Conservation (phyloP, 1,284 basidiomycete species). For the Exobasidium cylindrosporum region DNA sequence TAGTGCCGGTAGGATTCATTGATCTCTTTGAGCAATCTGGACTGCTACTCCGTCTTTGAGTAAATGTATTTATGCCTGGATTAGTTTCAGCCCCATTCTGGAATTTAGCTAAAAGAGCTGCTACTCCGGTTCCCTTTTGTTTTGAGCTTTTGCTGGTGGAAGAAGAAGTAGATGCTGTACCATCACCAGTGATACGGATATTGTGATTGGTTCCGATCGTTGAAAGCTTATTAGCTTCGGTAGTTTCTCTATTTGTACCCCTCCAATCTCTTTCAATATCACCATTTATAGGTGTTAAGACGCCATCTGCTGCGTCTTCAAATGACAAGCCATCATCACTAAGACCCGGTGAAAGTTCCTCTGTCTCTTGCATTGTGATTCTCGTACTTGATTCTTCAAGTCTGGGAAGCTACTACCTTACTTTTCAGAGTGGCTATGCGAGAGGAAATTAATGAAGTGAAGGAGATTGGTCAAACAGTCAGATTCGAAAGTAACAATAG, state of each 20-base stretch:
- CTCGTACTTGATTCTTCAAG: too few relatives aligned
- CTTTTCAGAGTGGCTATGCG: too few relatives aligned
- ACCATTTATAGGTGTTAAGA: not conserved
- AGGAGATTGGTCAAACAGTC: too few relatives aligned
- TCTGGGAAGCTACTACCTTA: too few relatives aligned
- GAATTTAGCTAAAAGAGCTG: slow-evolving; percentile 2
- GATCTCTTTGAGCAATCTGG: too few relatives aligned
- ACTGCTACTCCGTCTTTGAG: too few relatives aligned
- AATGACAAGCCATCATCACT: slow-evolving; percentile 3
- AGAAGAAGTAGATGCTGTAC: not conserved
- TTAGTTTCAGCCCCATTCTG: too few relatives aligned
- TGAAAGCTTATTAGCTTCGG: not conserved
- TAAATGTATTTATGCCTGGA: too few relatives aligned
- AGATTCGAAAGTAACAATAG: too few relatives aligned
- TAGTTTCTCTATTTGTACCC: not conserved
- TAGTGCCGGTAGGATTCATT: too few relatives aligned
- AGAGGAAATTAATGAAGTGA: too few relatives aligned
- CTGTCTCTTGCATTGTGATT: too few relatives aligned
- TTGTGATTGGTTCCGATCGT: not conserved
- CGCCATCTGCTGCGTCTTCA: slow-evolving; percentile 5
- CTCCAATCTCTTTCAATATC: not conserved
- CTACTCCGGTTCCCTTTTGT: slow-evolving; percentile 9
- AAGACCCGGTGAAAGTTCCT: not conserved
- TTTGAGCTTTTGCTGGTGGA: not conserved
- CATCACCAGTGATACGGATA: not conserved